Evolutionary conservation across 163 green algal species (phyloP).

Genomic region (Chlamydomonas reinhardtii): DNA sequence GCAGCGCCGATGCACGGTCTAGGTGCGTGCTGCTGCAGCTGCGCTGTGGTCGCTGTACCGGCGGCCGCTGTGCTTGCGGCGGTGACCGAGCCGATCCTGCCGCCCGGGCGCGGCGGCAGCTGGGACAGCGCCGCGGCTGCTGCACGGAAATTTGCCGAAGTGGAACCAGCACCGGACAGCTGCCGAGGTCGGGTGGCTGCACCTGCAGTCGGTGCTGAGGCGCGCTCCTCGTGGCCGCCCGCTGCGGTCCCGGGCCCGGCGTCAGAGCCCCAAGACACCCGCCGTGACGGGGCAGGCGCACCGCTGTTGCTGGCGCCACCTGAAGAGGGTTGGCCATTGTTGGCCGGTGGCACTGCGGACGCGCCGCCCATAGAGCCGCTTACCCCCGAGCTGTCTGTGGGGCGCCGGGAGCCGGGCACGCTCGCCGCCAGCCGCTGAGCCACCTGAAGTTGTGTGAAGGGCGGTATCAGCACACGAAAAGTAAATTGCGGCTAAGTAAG

Average conservation of each 20-base stretch:
- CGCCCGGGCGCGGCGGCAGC: constrained; percentile 15
- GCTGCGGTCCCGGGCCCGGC: background rate
- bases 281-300: background rate
- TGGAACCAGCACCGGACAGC: background rate
- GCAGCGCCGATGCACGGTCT: too few species aligned
- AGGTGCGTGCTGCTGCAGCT: background rate
- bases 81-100: background rate
- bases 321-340: background rate
- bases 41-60: background rate
- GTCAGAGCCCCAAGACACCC: background rate
- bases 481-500: too few species aligned
- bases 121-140: constrained; percentile 5
- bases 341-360: too few species aligned
- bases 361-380: background rate
- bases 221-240: background rate
- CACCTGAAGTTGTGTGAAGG: background rate
- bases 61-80: background rate
- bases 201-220: too few species aligned
- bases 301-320: background rate
- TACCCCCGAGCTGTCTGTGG: constrained; percentile 6
- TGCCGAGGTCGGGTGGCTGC: too few species aligned
- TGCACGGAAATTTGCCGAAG: constrained; percentile 5
- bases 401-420: background rate
- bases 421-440: constrained; percentile 13
- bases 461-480: too few species aligned